phyloP scores from a whole-genome alignment of 176 grass and related monocot genomes.

The Pontederia paniculata region DNA sequence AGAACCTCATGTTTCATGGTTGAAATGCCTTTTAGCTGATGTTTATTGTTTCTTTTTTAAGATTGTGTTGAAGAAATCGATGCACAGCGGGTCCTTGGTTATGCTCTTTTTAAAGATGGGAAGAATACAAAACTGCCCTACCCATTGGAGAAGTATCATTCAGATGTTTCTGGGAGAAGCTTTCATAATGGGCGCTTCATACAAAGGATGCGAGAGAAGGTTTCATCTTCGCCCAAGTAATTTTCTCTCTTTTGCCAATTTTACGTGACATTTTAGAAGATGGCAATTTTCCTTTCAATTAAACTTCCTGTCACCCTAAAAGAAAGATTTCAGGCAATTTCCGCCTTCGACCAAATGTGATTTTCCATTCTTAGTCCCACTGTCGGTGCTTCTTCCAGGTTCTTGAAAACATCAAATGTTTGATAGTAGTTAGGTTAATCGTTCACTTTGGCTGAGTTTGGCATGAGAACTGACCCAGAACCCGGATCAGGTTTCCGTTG shows the following conservation, averaged over 20 bases:
- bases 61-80: constrained; percentile 97
- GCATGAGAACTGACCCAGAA: no score
- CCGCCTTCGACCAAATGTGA: no score
- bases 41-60: constrained; percentile 16
- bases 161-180: constrained; percentile 88
- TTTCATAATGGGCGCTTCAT: constrained; percentile 95
- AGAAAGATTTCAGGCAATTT: no score
- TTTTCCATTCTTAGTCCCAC: no score
- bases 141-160: constrained; percentile 78
- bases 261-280: neutral
- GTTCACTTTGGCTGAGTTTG: no score
- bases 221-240: constrained; percentile 74
- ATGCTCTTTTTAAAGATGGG: constrained; percentile 94
- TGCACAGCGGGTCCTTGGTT: constrained; percentile 81
- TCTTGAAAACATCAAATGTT: no score
- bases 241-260: constrained; percentile 1
- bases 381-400: no score
- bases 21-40: neutral
- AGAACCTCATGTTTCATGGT: neutral
- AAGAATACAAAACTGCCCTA: constrained; percentile 71
- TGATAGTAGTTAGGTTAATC: no score
- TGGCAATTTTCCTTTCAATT: neutral
- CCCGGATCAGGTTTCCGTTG: no score
- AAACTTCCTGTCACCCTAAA: no score
- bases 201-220: constrained; percentile 92